phyloP scores from a whole-genome alignment of 306 rosid species.

The Lathyrus oleraceus region DNA sequence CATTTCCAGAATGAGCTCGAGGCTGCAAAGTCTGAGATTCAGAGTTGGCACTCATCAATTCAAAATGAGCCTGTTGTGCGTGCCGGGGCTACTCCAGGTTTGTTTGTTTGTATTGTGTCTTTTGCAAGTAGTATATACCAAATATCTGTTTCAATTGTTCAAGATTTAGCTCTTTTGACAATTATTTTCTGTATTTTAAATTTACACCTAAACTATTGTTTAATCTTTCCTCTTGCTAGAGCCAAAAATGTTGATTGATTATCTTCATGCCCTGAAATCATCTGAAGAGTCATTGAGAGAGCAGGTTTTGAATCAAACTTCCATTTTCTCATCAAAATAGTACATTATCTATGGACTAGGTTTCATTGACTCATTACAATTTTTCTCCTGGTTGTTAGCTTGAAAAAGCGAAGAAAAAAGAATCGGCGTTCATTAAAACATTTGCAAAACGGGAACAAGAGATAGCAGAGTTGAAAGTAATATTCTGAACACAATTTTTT shows the following conservation, averaged over 20 bases:
- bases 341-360: constrained; percentile 14
- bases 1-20: constrained; percentile 69
- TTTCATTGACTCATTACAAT: constrained; percentile 22
- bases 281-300: constrained; percentile 86
- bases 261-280: constrained; percentile 76
- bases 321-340: constrained; percentile 3
- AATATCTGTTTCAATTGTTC: constrained; percentile 17
- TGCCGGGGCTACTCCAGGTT: constrained; percentile 75
- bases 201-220: constrained; percentile 26
- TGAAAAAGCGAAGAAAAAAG: constrained; percentile 92
- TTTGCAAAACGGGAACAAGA: constrained; percentile 94
- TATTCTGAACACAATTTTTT: constrained; percentile 3
- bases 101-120: constrained; percentile 43
- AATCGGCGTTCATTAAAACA: constrained; percentile 87
- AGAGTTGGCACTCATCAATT: constrained; percentile 80
- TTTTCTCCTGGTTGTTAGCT: constrained; percentile 60
- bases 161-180: background rate
- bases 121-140: constrained; percentile 18
- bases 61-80: constrained; percentile 66
- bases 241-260: constrained; percentile 70
- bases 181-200: background rate
- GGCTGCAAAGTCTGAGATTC: constrained; percentile 83
- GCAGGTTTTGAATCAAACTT: constrained; percentile 56
- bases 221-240: constrained; percentile 47
- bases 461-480: constrained; percentile 88